Evolutionary conservation across 2,329 filamentous ascomycete species (phyloP).

Genomic region (Monosporascus sp.): DNA sequence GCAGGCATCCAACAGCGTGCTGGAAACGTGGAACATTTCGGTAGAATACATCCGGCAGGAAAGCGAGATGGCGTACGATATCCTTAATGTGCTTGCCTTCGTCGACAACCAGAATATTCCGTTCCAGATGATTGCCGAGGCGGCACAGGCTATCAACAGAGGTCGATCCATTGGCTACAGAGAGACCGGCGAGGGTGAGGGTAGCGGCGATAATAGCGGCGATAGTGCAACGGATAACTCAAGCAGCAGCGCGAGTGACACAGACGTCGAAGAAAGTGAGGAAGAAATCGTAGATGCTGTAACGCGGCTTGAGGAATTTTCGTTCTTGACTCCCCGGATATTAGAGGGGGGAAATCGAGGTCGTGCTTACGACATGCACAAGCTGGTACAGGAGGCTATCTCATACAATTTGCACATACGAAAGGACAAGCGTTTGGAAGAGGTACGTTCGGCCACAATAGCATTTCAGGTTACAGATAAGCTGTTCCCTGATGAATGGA

Average conservation of each 20-base stretch:
- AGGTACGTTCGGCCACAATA: background rate
- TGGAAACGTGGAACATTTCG: conserved; percentile 30
- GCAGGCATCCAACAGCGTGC: conserved; percentile 25
- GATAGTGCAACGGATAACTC: background rate
- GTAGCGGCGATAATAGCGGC: background rate
- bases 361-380: conserved; percentile 26
- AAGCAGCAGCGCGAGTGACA: background rate
- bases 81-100: conserved; percentile 27
- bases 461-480: conserved; percentile 17
- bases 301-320: conserved; percentile 27
- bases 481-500: conserved; percentile 13
- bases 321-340: conserved; percentile 21
- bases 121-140: conserved; percentile 18
- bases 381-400: conserved; percentile 24
- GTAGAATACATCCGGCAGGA: conserved; percentile 26
- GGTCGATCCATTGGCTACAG: background rate
- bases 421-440: conserved; percentile 16
- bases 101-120: conserved; percentile 29
- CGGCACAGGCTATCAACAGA: conserved; percentile 1
- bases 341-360: background rate
- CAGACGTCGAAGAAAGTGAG: background rate
- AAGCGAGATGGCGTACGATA: conserved; percentile 20
- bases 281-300: conserved; percentile 14
- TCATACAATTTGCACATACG: conserved; percentile 12
- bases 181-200: background rate